Evolutionary conservation across 2,329 filamentous ascomycete species (phyloP).

Genomic region (Penicillium sp.): DNA sequence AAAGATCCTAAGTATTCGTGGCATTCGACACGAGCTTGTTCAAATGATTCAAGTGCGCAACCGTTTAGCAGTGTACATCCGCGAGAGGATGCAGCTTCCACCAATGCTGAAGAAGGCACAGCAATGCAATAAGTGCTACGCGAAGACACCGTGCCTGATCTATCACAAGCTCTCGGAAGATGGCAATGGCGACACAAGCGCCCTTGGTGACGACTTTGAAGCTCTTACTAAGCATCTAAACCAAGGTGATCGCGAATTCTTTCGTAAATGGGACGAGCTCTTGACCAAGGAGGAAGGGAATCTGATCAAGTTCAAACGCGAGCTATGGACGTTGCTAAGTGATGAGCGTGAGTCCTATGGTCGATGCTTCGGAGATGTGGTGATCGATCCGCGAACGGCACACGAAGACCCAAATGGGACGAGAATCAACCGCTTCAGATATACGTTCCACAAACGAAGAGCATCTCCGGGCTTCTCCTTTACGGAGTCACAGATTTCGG

Average conservation of each 20-base stretch:
- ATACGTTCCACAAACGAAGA: slow-evolving; percentile 77
- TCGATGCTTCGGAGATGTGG: slow-evolving; percentile 84
- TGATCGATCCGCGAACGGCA: slow-evolving; percentile 77
- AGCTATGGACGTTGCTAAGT: slow-evolving; percentile 96
- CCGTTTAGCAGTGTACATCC: slow-evolving; percentile 80
- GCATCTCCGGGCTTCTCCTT: slow-evolving; percentile 73
- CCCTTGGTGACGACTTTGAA: slow-evolving; percentile 78
- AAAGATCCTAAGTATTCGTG: slow-evolving; percentile 80
- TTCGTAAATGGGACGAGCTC: slow-evolving; percentile 90
- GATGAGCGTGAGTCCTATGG: slow-evolving; percentile 83
- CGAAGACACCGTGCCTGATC: slow-evolving; percentile 85
- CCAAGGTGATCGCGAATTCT: slow-evolving; percentile 75
- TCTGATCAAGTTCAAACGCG: slow-evolving; percentile 80
- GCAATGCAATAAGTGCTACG: slow-evolving; percentile 85
- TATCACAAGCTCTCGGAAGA: slow-evolving; percentile 90
- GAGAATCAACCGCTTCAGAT: slow-evolving; percentile 90
- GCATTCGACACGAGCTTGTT: slow-evolving; percentile 82
- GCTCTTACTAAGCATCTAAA: slow-evolving; percentile 79
- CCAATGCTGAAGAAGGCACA: slow-evolving; percentile 82
- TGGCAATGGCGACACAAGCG: slow-evolving; percentile 79
- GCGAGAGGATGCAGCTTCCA: slow-evolving; percentile 79
- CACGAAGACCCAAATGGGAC: slow-evolving; percentile 69
- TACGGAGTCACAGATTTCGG: slow-evolving; percentile 80
- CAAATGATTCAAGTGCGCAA: slow-evolving; percentile 98
- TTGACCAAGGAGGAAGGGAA: slow-evolving; percentile 94